A percentile compares a stretch with the other conserved stretches of the same genome.
Conservation (phyloP, 2,329 filamentous ascomycete species). For the Talaromyces sp. region DNA sequence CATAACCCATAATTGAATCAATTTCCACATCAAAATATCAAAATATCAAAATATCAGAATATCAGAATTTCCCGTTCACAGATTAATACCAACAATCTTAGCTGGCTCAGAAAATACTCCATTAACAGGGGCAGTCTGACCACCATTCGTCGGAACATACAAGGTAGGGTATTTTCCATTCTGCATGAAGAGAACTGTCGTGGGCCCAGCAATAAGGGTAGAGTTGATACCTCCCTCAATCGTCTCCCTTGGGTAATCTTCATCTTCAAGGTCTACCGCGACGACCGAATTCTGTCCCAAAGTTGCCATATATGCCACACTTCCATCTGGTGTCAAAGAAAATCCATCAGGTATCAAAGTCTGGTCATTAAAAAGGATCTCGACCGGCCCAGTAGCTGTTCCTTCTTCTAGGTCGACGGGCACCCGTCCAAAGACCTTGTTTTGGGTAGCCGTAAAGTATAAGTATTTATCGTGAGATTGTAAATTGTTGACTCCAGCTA, state of each 20-base stretch:
- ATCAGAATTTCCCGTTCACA: neutral
- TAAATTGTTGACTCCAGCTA: slow-evolving; percentile 17
- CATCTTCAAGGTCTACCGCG: slow-evolving; percentile 10
- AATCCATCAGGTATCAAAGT: slow-evolving; percentile 16
- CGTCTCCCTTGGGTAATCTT: neutral
- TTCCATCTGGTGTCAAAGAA: slow-evolving; percentile 12
- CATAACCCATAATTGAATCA: neutral
- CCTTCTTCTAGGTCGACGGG: slow-evolving; percentile 14
- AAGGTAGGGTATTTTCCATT: slow-evolving; percentile 9
- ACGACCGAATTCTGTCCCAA: slow-evolving; percentile 14
- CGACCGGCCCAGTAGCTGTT: slow-evolving; percentile 12
- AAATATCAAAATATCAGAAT: neutral
- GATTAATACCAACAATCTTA: slow-evolving; percentile 8
- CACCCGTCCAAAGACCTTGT: slow-evolving; percentile 18
- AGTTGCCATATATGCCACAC: slow-evolving; percentile 16
- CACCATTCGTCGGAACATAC: slow-evolving; percentile 16
- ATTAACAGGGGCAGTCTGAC: slow-evolving; percentile 10
- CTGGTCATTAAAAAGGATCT: slow-evolving; percentile 13
- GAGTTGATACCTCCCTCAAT: slow-evolving; percentile 11
- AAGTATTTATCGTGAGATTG: slow-evolving; percentile 11
- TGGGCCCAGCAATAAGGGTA: slow-evolving; percentile 14
- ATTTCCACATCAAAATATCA: neutral
- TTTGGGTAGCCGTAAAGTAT: slow-evolving; percentile 16
- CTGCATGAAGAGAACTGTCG: slow-evolving; percentile 15
- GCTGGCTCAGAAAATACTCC: slow-evolving; percentile 12